Conservation (phyloP, 805 yeast species). For the Metschnikowia gruessii region DNA sequence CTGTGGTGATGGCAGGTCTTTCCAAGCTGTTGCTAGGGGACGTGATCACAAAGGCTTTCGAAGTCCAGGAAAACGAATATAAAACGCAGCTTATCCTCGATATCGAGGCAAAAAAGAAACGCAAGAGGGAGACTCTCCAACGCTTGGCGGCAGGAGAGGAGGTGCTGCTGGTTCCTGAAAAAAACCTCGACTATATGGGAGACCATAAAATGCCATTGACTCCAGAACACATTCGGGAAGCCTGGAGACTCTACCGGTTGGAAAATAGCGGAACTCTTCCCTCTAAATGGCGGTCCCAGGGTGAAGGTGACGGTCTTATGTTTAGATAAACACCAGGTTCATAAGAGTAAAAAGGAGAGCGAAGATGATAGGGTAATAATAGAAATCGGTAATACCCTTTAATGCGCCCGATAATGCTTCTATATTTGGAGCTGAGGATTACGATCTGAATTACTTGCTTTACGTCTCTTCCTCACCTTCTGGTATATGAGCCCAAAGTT, state of each 20-base stretch:
- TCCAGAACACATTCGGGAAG: constrained; percentile 86
- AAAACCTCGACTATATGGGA: constrained; percentile 35
- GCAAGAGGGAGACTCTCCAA: constrained; percentile 32
- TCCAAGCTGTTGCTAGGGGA: constrained; percentile 91
- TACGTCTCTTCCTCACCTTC: no score
- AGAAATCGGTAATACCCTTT: not conserved
- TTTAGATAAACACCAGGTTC: constrained; percentile 45
- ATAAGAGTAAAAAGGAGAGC: not conserved
- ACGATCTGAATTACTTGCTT: no score
- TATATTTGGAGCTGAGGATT: no score
- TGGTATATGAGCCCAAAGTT: no score
- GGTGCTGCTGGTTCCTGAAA: constrained; percentile 19
- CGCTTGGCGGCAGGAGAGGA: constrained; percentile 38
- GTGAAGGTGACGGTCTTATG: constrained; percentile 60
- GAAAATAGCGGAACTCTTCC: constrained; percentile 64
- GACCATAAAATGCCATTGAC: constrained; percentile 57
- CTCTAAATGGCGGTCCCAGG: constrained; percentile 67
- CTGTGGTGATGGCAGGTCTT: constrained; percentile 79
- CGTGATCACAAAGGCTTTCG: constrained; percentile 75
- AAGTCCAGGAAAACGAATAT: constrained; percentile 57
- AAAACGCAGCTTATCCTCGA: constrained; percentile 39
- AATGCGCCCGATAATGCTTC: no score
- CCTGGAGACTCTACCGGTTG: constrained; percentile 71
- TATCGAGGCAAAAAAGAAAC: constrained; percentile 38
- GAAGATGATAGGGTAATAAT: not conserved